phyloP scores from a whole-genome alignment of 257 asterid genomes.

The Forsythia viridissima region DNA sequence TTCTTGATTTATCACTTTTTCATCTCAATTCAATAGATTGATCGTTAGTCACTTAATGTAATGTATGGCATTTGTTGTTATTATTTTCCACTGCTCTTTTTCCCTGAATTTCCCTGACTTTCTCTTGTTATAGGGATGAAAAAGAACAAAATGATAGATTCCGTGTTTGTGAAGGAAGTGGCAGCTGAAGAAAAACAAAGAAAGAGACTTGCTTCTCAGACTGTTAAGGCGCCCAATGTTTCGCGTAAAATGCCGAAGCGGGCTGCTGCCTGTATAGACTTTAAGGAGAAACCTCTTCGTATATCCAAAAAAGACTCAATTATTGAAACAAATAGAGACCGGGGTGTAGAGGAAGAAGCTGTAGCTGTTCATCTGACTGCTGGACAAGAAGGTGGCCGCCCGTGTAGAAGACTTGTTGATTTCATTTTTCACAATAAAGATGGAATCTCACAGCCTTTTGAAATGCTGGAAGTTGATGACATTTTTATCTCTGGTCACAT shows the following conservation, averaged over 20 bases:
- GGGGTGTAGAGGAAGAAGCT: slow-evolving; percentile 63
- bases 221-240: slow-evolving; percentile 34
- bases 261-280: slow-evolving; percentile 77
- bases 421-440: slow-evolving; percentile 64
- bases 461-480: slow-evolving; percentile 81
- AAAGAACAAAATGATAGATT: slow-evolving; percentile 29
- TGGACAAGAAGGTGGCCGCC: slow-evolving; percentile 63
- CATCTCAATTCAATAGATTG: not conserved
- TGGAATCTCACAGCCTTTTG: slow-evolving; percentile 77
- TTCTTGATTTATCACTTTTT: not conserved
- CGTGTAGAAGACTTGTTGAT: slow-evolving; percentile 74
- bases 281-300: slow-evolving; percentile 64
- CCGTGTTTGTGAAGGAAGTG: slow-evolving; percentile 42
- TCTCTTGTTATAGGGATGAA: slow-evolving; percentile 36
- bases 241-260: slow-evolving; percentile 80
- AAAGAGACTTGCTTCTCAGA: slow-evolving; percentile 52
- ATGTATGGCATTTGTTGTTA: not conserved
- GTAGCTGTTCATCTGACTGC: slow-evolving; percentile 76
- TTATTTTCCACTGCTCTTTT: not conserved
- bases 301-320: slow-evolving; percentile 47
- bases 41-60: not conserved
- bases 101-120: not conserved
- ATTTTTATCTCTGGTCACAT: slow-evolving; percentile 69
- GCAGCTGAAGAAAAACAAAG: slow-evolving; percentile 36
- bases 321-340: slow-evolving; percentile 58